Evolutionary conservation across 305 asterid species (phyloP), one percentile per base, ranked within the genome.

Genomic region (Fraxinus dipetala): DNA sequence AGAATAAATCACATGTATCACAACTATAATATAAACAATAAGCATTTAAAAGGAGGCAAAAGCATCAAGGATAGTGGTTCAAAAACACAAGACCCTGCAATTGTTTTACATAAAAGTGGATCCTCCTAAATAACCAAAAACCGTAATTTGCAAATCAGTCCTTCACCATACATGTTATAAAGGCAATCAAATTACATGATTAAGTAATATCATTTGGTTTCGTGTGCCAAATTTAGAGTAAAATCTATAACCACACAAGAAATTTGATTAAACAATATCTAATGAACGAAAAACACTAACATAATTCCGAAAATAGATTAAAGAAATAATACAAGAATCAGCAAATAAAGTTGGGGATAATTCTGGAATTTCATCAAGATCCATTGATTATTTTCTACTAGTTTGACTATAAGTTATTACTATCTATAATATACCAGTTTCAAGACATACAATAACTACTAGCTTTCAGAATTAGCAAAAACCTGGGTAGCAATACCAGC

Each of bases 401-500:
- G 72, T 45, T 67, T 51, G 36, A 36, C 74, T 61, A 78, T 51
- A 38, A 30, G 82, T 84, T 73, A 63, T 69, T 54, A 34, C 13
- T 77, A 10, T 24, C 6, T 22, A 20, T 9, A 61, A 61, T 10
- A 63, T 11, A 24, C 7, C 13, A 28, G 9, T 24, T 67, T 30
- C 75, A 6, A 4, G 16, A 69, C 38, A 31, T 30, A 30, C 22
- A 28, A 81, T 34, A 75, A 83, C 36, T 28, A 45, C 34, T 63
- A 76, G 80, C 40, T 75, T 84, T 78, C 51, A 80, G 85, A 80
- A 76, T 74, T 56, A 84, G 79, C 82, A 76, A 83, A 77, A 80
- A 94, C 99, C 99, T 96, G 99, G 79, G 98, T 96, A 65, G 99
- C 99, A 84, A 96, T 96, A 56, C 99, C 99, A 77, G 99, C 99